Percentiles rank a stretch among this genome's conserved stretches.
These are phyloP conservation scores for Fonsecaea erecta DNA, from an alignment of 2,329 filamentous ascomycete species.

Conservation along the genomic window DNA sequence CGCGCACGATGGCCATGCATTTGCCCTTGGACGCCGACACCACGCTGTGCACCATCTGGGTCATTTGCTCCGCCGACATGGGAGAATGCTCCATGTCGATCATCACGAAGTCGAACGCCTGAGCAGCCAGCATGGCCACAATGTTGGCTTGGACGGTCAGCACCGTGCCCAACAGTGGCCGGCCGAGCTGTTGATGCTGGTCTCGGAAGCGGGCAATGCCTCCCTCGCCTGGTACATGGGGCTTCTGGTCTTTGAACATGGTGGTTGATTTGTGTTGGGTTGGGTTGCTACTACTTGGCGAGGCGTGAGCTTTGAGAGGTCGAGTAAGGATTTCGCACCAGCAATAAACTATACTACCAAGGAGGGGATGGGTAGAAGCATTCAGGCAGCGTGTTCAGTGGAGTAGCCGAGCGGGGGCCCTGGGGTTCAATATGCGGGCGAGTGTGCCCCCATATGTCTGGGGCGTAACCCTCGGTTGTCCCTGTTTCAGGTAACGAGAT, in stretches of 20 bases:
- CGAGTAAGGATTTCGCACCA: neutral
- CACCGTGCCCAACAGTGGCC: slow-evolving; percentile 1
- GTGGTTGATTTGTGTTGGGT: neutral
- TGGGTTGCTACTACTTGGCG: neutral
- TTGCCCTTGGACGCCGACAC: slow-evolving; percentile 43
- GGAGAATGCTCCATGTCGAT: slow-evolving; percentile 62
- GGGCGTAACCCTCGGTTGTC: neutral
- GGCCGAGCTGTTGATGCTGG: neutral
- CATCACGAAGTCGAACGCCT: slow-evolving; percentile 56
- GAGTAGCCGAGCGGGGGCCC: neutral
- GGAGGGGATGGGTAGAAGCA: neutral
- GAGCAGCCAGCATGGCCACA: slow-evolving; percentile 8
- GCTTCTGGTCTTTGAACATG: neutral
- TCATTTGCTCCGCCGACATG: slow-evolving; percentile 50
- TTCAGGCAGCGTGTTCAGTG: neutral
- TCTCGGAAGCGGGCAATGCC: slow-evolving; percentile 1
- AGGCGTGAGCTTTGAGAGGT: neutral
- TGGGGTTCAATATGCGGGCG: neutral
- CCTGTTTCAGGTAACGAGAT: neutral
- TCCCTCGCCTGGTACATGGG: neutral
- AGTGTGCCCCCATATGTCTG: neutral
- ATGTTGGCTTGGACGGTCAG: neutral
- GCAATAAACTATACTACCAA: neutral
- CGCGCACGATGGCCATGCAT: slow-evolving; percentile 48
- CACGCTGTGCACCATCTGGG: slow-evolving; percentile 48